Evolutionary conservation across 208 protist species (phyloP).

Genomic region (Acanthamoeba royreba): DNA sequence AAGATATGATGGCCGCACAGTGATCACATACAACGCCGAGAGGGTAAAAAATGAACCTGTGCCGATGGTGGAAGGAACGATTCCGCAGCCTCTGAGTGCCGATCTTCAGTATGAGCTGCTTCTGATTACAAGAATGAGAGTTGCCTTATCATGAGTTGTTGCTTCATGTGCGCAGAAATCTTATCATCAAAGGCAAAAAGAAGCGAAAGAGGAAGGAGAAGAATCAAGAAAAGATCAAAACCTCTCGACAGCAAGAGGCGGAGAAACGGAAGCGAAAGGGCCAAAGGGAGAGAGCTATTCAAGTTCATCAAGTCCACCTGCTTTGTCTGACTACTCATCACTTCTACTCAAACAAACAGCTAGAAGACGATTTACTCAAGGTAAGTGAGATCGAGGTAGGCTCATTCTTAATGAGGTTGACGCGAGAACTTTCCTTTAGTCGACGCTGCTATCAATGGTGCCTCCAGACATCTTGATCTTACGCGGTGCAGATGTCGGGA

Average conservation of each 20-base stretch:
- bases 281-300: neutral
- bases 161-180: neutral
- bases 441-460: neutral
- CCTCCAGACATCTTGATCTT: neutral
- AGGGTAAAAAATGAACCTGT: no score
- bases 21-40: no score
- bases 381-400: neutral
- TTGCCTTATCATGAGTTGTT: no score
- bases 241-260: neutral
- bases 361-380: neutral
- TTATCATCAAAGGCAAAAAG: neutral
- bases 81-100: no score
- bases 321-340: neutral
- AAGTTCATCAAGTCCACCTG: neutral
- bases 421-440: neutral
- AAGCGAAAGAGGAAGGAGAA: neutral
- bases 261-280: neutral
- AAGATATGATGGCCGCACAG: no score
- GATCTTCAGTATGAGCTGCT: no score
- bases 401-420: neutral
- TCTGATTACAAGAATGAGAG: no score
- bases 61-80: no score
- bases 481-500: neutral
- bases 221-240: neutral
- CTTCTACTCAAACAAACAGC: neutral